Conservation (phyloP, 306 rosid species). For the Hippophae rhamnoides region DNA sequence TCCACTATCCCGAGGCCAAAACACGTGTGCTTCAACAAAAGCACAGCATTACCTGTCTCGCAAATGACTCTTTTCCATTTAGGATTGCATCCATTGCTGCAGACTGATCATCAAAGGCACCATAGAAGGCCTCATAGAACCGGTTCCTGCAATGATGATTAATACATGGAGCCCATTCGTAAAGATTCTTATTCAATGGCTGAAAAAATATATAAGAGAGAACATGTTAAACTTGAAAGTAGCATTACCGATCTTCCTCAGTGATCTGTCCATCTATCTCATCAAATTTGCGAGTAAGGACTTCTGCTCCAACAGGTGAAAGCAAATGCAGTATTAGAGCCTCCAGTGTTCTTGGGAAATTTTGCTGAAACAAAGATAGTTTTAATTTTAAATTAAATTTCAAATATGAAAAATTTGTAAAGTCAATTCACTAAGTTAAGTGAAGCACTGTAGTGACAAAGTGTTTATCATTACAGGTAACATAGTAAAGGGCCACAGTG, state of each 20-base stretch:
- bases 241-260: slow-evolving; percentile 61
- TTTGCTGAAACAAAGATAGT: slow-evolving; percentile 37
- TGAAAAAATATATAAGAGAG: slow-evolving; percentile 13
- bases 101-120: slow-evolving; percentile 77
- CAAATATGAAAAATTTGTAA: not conserved
- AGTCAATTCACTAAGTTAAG: not conserved
- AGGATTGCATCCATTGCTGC: slow-evolving; percentile 82
- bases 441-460: not conserved
- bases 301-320: slow-evolving; percentile 83
- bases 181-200: slow-evolving; percentile 20
- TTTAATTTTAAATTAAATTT: slow-evolving; percentile 5
- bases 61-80: slow-evolving; percentile 72
- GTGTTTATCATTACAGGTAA: not conserved
- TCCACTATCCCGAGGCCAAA: slow-evolving; percentile 14
- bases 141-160: slow-evolving; percentile 36
- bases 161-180: slow-evolving; percentile 10
- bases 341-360: slow-evolving; percentile 88
- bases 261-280: slow-evolving; percentile 62
- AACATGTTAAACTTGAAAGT: slow-evolving; percentile 6
- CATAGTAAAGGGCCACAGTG: not conserved
- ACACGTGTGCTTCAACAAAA: slow-evolving; percentile 21
- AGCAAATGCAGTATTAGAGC: slow-evolving; percentile 77
- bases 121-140: slow-evolving; percentile 66
- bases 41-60: slow-evolving; percentile 54
- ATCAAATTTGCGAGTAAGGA: slow-evolving; percentile 80